phyloP scores from a whole-genome alignment of 164 flowering plant species.

The Chloranthus sessilifolius region DNA sequence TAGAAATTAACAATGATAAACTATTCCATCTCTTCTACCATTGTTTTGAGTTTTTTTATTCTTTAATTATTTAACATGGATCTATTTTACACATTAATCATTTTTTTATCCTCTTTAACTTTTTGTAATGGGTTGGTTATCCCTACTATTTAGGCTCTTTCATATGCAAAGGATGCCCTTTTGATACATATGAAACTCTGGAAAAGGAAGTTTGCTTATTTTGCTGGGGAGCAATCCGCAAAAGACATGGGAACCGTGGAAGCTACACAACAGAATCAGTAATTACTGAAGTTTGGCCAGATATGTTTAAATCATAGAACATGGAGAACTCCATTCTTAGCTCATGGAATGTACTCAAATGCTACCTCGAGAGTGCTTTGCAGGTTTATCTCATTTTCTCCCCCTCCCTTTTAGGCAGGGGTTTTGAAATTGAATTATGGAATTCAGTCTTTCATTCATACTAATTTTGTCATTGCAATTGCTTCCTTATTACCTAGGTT shows the following conservation, averaged over 20 bases:
- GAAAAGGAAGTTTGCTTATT: slow-evolving; percentile 45
- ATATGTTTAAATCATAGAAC: slow-evolving; percentile 20
- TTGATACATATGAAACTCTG: slow-evolving; percentile 56
- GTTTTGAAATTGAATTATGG: not conserved
- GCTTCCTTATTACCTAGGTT: slow-evolving; percentile 39
- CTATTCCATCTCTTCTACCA: no score
- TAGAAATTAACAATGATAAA: no score
- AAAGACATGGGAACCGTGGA: slow-evolving; percentile 22
- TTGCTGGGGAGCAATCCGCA: slow-evolving; percentile 32
- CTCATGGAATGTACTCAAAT: slow-evolving; percentile 83
- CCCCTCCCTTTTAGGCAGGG: not conserved
- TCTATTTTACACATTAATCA: no score
- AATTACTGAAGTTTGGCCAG: slow-evolving; percentile 46
- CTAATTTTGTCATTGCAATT: not conserved
- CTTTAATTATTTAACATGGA: no score
- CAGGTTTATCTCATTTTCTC: slow-evolving; percentile 57
- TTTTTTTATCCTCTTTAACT: not conserved
- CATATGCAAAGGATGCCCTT: slow-evolving; percentile 72
- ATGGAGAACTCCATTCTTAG: slow-evolving; percentile 40
- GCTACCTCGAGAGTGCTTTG: slow-evolving; percentile 82
- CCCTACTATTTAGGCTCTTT: slow-evolving; percentile 56
- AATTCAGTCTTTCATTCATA: no score
- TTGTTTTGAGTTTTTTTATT: no score
- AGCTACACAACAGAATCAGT: slow-evolving; percentile 26
- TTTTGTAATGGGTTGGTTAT: not conserved